These are phyloP conservation scores for Chalciporus pseudorubinellus DNA, from an alignment of 768 basidiomycete genomes.

Conservation along the genomic window DNA sequence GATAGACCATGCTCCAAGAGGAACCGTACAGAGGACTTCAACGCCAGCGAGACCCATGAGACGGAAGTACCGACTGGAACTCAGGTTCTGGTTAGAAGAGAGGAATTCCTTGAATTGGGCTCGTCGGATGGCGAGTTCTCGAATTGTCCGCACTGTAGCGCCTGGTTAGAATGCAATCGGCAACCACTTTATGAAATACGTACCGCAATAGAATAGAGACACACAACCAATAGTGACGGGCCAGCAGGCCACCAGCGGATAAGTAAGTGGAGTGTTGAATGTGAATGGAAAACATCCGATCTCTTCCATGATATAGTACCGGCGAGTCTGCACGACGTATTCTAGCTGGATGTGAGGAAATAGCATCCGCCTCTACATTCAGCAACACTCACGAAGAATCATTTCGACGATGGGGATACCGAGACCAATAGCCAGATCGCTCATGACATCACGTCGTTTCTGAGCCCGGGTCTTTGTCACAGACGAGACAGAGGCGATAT, in stretches of 20 bases:
- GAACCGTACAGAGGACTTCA: conserved; percentile 42
- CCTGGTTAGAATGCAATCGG: not conserved
- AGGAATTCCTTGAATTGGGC: conserved; percentile 38
- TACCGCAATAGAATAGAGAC: conserved; percentile 42
- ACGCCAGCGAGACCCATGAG: conserved; percentile 54
- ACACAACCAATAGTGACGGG: conserved; percentile 40
- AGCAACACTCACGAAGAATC: conserved; percentile 40
- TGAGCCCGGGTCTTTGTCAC: conserved; percentile 50
- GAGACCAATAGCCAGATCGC: conserved; percentile 46
- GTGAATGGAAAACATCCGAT: conserved; percentile 45
- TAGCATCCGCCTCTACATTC: no score
- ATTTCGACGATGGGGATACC: conserved; percentile 47
- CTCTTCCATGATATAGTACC: conserved; percentile 48
- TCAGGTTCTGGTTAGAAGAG: conserved; percentile 41
- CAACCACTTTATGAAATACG: conserved; percentile 3
- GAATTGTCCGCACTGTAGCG: conserved; percentile 27
- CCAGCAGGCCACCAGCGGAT: conserved; percentile 35
- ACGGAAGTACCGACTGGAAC: conserved; percentile 56
- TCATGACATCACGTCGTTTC: conserved; percentile 39
- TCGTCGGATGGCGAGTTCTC: conserved; percentile 32
- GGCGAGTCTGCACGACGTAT: conserved; percentile 48
- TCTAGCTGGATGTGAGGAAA: conserved; percentile 31
- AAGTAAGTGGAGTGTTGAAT: conserved; percentile 36
- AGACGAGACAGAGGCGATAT: conserved; percentile 39
- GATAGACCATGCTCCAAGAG: conserved; percentile 36